Percentiles rank a stretch among this genome's conserved stretches.
phyloP scores from a whole-genome alignment of 2,329 filamentous ascomycete species.

The Paecilomyces fulvus region DNA sequence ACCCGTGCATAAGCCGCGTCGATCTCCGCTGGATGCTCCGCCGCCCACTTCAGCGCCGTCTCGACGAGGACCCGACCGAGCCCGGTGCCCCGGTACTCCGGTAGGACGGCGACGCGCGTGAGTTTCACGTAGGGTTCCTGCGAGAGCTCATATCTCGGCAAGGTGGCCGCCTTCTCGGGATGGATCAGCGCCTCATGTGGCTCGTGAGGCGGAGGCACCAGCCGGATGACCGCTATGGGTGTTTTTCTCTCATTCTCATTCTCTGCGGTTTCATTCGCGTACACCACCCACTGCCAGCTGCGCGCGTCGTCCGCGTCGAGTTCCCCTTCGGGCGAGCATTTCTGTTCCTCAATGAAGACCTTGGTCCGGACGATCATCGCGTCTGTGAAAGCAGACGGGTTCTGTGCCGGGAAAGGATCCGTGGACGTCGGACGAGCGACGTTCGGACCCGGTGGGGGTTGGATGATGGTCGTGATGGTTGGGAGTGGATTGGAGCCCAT shows the following conservation, averaged over 20 bases:
- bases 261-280: slow-evolving; percentile 45
- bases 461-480: slow-evolving; percentile 11
- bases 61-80: slow-evolving; percentile 60
- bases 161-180: slow-evolving; percentile 11
- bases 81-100: slow-evolving; percentile 55
- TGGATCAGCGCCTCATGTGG: slow-evolving; percentile 47
- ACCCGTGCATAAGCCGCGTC: slow-evolving; percentile 14
- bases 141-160: slow-evolving; percentile 39
- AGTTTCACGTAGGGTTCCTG: slow-evolving; percentile 74
- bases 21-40: slow-evolving; percentile 47
- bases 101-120: slow-evolving; percentile 64
- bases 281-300: slow-evolving; percentile 82
- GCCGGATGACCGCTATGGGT: slow-evolving; percentile 66
- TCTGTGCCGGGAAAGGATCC: slow-evolving; percentile 14
- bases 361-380: slow-evolving; percentile 50
- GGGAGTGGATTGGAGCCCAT: background rate
- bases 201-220: slow-evolving; percentile 72
- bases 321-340: slow-evolving; percentile 56
- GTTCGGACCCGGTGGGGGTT: slow-evolving; percentile 15
- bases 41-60: slow-evolving; percentile 60
- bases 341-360: slow-evolving; percentile 52
- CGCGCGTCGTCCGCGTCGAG: slow-evolving; percentile 71
- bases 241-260: slow-evolving; percentile 38
- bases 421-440: slow-evolving; percentile 17
- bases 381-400: slow-evolving; percentile 50